A percentile compares a stretch with the other conserved stretches of the same genome.
Evolutionary conservation across 495 filamentous ascomycete species (phyloP).

Genomic region (Haplographium delicatum): DNA sequence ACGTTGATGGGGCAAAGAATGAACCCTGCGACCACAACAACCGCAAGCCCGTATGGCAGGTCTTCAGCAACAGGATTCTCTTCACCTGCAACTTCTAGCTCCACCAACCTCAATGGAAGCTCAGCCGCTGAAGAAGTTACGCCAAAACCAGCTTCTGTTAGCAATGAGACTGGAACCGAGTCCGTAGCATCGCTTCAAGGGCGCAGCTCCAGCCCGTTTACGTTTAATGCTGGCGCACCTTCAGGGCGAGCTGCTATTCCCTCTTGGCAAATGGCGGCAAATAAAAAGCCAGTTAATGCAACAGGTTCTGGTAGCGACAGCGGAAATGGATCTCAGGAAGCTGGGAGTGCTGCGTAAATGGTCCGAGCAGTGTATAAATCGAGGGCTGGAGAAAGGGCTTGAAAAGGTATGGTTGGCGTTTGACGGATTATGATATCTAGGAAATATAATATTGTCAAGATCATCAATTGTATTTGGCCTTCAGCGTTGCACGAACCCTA

Average conservation of each 20-base stretch:
- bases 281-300: constrained; percentile 39
- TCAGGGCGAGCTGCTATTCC: constrained; percentile 59
- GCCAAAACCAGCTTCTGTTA: constrained; percentile 25
- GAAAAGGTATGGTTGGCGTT: constrained; percentile 7
- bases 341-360: constrained; percentile 3
- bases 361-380: not conserved
- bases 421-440: too few species aligned
- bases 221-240: constrained; percentile 33
- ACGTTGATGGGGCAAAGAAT: constrained; percentile 77
- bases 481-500: too few species aligned
- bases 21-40: constrained; percentile 41
- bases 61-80: constrained; percentile 5
- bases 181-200: constrained; percentile 18
- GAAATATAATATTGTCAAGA: too few species aligned
- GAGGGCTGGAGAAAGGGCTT: too few species aligned
- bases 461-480: too few species aligned
- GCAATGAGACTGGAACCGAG: constrained; percentile 17
- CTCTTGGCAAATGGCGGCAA: constrained; percentile 68
- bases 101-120: constrained; percentile 3
- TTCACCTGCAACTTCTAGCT: constrained; percentile 4
- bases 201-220: constrained; percentile 24
- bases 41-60: constrained; percentile 20
- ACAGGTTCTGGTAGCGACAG: too few species aligned
- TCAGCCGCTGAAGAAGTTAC: constrained; percentile 7
- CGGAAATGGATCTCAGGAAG: constrained; percentile 11